These are phyloP conservation scores for Malassezia caprae DNA, from an alignment of 1,284 basidiomycete species.

Conservation along the genomic window DNA sequence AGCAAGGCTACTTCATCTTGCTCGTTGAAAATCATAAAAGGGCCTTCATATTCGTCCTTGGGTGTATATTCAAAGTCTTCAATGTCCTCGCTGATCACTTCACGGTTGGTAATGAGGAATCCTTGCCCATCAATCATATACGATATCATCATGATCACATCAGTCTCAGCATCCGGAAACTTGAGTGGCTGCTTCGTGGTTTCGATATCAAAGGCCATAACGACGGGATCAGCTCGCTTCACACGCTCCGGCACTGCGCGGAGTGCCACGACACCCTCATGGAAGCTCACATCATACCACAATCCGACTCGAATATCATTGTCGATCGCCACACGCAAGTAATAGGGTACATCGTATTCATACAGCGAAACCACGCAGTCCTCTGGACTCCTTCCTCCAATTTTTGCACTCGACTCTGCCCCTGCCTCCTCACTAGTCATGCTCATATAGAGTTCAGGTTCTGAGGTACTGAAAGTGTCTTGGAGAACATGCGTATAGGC, in stretches of 20 bases:
- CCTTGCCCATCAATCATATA: slow-evolving; percentile 96
- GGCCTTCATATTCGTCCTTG: slow-evolving; percentile 93
- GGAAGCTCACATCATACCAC: slow-evolving; percentile 80
- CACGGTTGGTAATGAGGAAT: slow-evolving; percentile 92
- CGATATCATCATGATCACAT: slow-evolving; percentile 99
- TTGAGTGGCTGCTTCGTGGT: slow-evolving; percentile 96
- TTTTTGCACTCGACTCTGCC: slow-evolving; percentile 17
- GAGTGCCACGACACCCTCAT: slow-evolving; percentile 70
- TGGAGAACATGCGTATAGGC: slow-evolving; percentile 94
- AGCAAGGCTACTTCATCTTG: slow-evolving; percentile 62
- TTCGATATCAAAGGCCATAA: slow-evolving; percentile 99
- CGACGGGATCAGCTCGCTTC: slow-evolving; percentile 96
- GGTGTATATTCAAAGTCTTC: slow-evolving; percentile 99
- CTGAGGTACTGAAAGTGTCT: slow-evolving; percentile 22
- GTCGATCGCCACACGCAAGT: slow-evolving; percentile 95
- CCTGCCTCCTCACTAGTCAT: slow-evolving; percentile 27
- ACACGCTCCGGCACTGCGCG: slow-evolving; percentile 68
- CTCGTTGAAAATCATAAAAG: slow-evolving; percentile 93
- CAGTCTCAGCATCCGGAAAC: slow-evolving; percentile 88
- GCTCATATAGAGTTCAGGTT: slow-evolving; percentile 18
- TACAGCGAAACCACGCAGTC: slow-evolving; percentile 88
- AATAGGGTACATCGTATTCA: slow-evolving; percentile 95
- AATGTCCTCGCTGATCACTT: slow-evolving; percentile 94
- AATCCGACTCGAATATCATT: slow-evolving; percentile 92
- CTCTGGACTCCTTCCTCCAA: slow-evolving; percentile 59